Conservation (phyloP, 1,284 basidiomycete genomes). For the Cutaneotrichosporon sp. region DNA sequence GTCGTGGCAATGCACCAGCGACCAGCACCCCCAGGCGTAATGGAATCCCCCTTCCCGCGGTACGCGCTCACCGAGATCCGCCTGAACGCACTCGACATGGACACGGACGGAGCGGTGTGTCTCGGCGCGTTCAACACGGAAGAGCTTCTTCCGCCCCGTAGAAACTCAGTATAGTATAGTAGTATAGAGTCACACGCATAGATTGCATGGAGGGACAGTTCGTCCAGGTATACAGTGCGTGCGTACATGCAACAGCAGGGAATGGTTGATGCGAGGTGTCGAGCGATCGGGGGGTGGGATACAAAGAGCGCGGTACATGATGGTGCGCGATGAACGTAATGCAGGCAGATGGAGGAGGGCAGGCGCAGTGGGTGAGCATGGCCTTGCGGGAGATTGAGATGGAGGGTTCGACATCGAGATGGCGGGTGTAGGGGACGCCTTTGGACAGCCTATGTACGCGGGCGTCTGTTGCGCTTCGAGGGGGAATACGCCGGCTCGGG, state of each 20-base stretch:
- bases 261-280: background rate
- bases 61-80: conserved; percentile 9
- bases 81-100: background rate
- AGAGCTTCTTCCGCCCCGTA: background rate
- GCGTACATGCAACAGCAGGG: background rate
- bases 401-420: background rate
- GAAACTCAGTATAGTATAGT: background rate
- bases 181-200: background rate
- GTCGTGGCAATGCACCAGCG: conserved; percentile 6
- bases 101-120: background rate
- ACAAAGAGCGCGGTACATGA: background rate
- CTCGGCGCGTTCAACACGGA: background rate
- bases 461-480: background rate
- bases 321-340: background rate
- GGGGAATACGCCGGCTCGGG: background rate
- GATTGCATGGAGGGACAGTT: background rate
- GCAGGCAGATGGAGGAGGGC: background rate
- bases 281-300: background rate
- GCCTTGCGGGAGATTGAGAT: background rate
- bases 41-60: conserved; percentile 3
- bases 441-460: background rate
- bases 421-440: too few relatives aligned
- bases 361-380: background rate
- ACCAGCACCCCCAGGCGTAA: conserved; percentile 4
- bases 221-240: background rate